Conservation (phyloP, 2,329 filamentous ascomycete species). For the Lomentospora prolificans region DNA sequence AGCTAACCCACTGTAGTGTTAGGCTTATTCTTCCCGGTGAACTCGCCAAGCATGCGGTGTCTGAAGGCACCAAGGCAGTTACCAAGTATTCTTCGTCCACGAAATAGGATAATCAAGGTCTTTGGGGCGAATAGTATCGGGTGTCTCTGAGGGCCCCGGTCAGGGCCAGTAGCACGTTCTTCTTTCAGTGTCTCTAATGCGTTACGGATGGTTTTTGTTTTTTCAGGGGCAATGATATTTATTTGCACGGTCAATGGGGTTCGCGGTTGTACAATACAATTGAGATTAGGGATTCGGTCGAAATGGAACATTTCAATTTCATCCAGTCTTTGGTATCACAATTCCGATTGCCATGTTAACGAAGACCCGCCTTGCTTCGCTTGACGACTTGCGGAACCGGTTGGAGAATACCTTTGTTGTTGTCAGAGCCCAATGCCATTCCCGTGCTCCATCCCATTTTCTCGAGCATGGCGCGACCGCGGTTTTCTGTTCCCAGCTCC, state of each 20-base stretch:
- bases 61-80: constrained; percentile 98
- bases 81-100: constrained; percentile 99
- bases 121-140: constrained; percentile 33
- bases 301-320: constrained; percentile 21
- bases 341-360: constrained; percentile 25
- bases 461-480: constrained; percentile 77
- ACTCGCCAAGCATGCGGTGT: constrained; percentile 98
- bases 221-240: constrained; percentile 57
- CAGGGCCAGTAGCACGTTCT: too few relatives aligned
- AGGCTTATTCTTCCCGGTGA: constrained; percentile 96
- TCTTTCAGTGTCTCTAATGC: constrained; percentile 56
- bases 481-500: constrained; percentile 74
- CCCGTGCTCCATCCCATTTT: constrained; percentile 96
- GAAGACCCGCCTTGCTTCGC: constrained; percentile 73
- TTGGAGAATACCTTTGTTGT: constrained; percentile 82
- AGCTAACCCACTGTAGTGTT: constrained; percentile 48
- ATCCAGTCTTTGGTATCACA: constrained; percentile 4
- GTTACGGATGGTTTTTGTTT: constrained; percentile 62
- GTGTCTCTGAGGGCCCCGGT: too few relatives aligned
- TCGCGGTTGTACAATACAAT: constrained; percentile 64
- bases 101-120: constrained; percentile 74
- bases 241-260: constrained; percentile 54
- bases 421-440: constrained; percentile 66
- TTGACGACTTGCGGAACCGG: constrained; percentile 85
- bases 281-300: constrained; percentile 50